Evolutionary conservation across 2,329 filamentous ascomycete species (phyloP), one percentile per base, ranked within the genome.

Genomic region (Penicillium sp.): DNA sequence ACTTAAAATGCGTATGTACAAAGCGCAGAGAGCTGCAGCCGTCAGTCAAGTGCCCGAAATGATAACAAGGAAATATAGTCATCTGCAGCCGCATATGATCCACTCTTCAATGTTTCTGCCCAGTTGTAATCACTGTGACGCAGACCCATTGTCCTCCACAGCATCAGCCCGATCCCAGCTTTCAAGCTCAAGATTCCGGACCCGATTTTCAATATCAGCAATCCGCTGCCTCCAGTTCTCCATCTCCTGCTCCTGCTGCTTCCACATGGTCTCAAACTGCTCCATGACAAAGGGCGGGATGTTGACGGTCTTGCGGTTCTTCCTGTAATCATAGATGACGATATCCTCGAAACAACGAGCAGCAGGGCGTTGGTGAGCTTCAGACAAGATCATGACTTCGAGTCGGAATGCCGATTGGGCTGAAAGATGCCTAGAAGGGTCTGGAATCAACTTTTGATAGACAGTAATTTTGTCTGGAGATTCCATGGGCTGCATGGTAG

Each of bases 381-480:
- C 90, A 0, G 91, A 95, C 16, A 96, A 71, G 49, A 96, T 85
- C 58, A 87, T 63, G 4, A 84, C 84, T 59, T 87, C 82, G 23
- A 86, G 75, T 52, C 73, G 65, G 53, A 75, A 72, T 10, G 68
- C 68, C 25, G 72, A 71, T 44, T 71, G 69, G 1, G 68, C 61
- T 6, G 66, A 62, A 8, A 66, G 62, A 15, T 68, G 54, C 2
- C 69, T 68, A 4, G 55, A 87, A 71, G 53, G 87, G 56, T 80
- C 73, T 25, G 75, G 72, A 3, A 81, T 76, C 13, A 96, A 82
- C 71, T 88, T 92, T 76, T 96, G 91, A 66, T 93, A 88, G 21
- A 94, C 90, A 0, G 89, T 91, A 60, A 96, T 85, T 48, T 84
- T 83, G 72, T 96, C 92, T 0, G 92, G 92, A 73, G 85, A 95